Percentiles rank a stretch among this genome's conserved stretches.
These are phyloP conservation scores for Dissophora globulifera DNA, from an alignment of 192 early-diverging fungal genomes.

Conservation along the genomic window DNA sequence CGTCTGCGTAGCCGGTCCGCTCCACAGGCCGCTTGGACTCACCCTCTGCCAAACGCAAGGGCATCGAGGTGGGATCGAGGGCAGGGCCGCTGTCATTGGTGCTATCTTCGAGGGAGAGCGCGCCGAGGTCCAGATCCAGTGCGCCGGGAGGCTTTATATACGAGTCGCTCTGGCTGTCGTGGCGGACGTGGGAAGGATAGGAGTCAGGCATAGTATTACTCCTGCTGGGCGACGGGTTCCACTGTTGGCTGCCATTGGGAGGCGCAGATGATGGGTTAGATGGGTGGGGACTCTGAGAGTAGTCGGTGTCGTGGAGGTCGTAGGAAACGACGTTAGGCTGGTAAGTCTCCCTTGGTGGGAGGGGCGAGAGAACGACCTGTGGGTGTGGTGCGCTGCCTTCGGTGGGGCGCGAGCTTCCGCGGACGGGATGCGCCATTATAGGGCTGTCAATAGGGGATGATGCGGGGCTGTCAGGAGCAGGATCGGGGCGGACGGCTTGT, in stretches of 20 bases:
- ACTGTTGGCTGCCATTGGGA: neutral
- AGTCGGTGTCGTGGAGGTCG: constrained; percentile 40
- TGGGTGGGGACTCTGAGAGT: constrained; percentile 28
- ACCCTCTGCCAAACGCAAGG: constrained; percentile 24
- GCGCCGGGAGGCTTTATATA: neutral
- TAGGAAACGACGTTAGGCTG: constrained; percentile 22
- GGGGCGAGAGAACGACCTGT: constrained; percentile 24
- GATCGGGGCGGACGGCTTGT: no score
- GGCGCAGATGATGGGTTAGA: constrained; percentile 2
- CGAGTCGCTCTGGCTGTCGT: neutral
- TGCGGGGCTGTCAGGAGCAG: neutral
- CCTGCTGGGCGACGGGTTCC: neutral
- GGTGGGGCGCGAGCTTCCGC: constrained; percentile 43
- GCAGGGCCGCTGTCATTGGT: no score
- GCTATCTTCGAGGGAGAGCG: constrained; percentile 21
- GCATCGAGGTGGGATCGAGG: constrained; percentile 16
- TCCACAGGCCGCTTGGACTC: constrained; percentile 35
- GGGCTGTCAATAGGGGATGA: neutral
- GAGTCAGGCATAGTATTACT: neutral
- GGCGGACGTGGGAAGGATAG: neutral
- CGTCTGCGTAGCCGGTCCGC: constrained; percentile 41
- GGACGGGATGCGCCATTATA: constrained; percentile 31
- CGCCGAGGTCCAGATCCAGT: constrained; percentile 29
- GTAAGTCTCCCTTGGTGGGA: constrained; percentile 33
- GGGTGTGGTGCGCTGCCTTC: constrained; percentile 33